These are phyloP conservation scores for Neofusicoccum cordaticola DNA, from an alignment of 2,329 filamentous ascomycete genomes.

Conservation along the genomic window DNA sequence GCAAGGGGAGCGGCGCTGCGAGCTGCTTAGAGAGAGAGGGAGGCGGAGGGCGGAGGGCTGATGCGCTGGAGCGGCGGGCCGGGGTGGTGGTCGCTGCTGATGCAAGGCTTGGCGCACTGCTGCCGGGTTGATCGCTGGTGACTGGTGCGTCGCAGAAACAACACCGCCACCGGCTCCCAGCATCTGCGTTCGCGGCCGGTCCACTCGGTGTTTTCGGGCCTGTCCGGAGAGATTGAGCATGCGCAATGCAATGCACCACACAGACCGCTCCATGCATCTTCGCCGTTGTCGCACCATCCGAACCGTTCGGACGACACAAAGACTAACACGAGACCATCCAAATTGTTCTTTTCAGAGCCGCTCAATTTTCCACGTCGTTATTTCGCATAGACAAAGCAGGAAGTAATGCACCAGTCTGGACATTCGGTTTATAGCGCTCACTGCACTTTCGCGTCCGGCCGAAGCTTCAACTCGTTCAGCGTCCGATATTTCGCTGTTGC, in stretches of 20 bases:
- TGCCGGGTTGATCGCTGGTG: neutral
- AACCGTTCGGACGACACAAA: neutral
- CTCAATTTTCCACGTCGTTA: no score
- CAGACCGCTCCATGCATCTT: neutral
- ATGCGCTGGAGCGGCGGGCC: slow-evolving; percentile 11
- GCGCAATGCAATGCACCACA: neutral
- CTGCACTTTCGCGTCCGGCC: no score
- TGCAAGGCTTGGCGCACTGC: slow-evolving; percentile 7
- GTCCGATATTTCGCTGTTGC: no score
- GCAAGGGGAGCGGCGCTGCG: neutral
- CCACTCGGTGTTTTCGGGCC: neutral
- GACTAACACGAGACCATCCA: neutral
- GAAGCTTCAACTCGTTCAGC: no score
- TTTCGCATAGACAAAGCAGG: neutral
- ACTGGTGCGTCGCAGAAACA: neutral
- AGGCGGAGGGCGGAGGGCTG: neutral
- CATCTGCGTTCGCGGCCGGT: neutral
- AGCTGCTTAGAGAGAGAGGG: neutral
- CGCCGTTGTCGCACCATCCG: slow-evolving; percentile 4
- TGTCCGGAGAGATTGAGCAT: neutral
- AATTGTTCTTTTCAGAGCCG: no score
- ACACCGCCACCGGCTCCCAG: neutral
- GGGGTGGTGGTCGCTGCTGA: slow-evolving; percentile 3
- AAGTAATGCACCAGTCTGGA: neutral
- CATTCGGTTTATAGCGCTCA: neutral